These are phyloP conservation scores for Silene coronaria DNA, from an alignment of 179 eudicot species.

Conservation along the genomic window DNA sequence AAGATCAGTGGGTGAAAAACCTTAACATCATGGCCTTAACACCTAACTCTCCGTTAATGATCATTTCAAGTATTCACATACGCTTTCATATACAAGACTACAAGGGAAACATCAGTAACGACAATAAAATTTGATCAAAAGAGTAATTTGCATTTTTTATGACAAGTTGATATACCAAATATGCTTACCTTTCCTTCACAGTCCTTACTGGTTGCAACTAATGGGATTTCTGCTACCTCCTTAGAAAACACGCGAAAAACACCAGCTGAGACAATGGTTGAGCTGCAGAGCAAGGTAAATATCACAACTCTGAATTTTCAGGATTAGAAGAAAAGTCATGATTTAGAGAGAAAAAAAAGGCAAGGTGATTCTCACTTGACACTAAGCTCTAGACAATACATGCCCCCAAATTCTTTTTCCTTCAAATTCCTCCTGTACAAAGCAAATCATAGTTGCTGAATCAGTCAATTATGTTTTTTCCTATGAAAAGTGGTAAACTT, in stretches of 20 bases:
- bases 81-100: background rate
- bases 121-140: background rate
- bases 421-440: slow-evolving; percentile 30
- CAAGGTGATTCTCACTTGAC: slow-evolving; percentile 28
- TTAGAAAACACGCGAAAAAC: slow-evolving; percentile 65
- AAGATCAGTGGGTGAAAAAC: background rate
- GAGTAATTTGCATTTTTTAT: background rate
- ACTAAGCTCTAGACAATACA: slow-evolving; percentile 37
- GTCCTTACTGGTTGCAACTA: slow-evolving; percentile 61
- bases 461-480: background rate
- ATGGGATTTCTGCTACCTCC: slow-evolving; percentile 78
- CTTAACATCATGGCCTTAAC: background rate
- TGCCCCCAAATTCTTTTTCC: slow-evolving; percentile 38
- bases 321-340: background rate
- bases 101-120: background rate
- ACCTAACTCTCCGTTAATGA: background rate
- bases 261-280: slow-evolving; percentile 65
- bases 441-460: background rate
- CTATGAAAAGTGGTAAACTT: background rate
- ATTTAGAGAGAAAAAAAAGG: background rate
- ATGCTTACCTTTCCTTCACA: slow-evolving; percentile 56
- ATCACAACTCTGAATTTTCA: background rate
- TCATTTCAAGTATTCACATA: background rate
- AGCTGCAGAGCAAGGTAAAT: slow-evolving; percentile 42
- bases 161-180: background rate